Conservation (phyloP, 2,329 filamentous ascomycete species). For the Lomentospora prolificans region DNA sequence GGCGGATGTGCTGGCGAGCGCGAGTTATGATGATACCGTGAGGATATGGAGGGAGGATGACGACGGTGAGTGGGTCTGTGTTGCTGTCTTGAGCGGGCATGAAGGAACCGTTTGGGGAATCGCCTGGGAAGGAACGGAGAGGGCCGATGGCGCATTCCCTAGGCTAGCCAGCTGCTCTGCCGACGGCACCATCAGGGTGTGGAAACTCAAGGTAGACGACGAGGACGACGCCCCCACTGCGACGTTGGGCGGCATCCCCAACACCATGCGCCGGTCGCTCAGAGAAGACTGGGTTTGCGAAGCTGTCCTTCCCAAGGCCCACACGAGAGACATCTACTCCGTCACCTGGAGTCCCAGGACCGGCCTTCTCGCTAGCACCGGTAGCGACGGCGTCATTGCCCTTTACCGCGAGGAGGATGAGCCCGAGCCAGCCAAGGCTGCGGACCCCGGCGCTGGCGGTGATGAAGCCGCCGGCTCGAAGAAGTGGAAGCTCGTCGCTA, state of each 20-base stretch:
- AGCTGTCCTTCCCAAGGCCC: slow-evolving; percentile 60
- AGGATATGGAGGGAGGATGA: slow-evolving; percentile 81
- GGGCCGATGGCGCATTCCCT: slow-evolving; percentile 33
- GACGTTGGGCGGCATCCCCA: slow-evolving; percentile 60
- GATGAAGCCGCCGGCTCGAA: slow-evolving; percentile 21
- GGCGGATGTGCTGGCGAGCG: slow-evolving; percentile 70
- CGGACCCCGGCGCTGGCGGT: not conserved
- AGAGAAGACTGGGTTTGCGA: slow-evolving; percentile 81
- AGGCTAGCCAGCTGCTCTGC: slow-evolving; percentile 78
- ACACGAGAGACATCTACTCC: slow-evolving; percentile 76
- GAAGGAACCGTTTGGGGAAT: slow-evolving; percentile 82
- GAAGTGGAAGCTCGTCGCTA: slow-evolving; percentile 63
- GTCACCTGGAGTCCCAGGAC: slow-evolving; percentile 71
- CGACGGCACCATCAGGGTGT: slow-evolving; percentile 69
- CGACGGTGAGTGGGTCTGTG: slow-evolving; percentile 86
- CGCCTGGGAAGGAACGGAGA: slow-evolving; percentile 51
- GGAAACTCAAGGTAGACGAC: slow-evolving; percentile 52
- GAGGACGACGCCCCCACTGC: slow-evolving; percentile 22
- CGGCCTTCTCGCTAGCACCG: slow-evolving; percentile 76
- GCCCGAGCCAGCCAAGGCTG: slow-evolving; percentile 6
- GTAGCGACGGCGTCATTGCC: slow-evolving; percentile 74
- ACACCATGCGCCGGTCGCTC: slow-evolving; percentile 69
- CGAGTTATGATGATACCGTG: slow-evolving; percentile 91
- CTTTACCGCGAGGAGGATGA: slow-evolving; percentile 58
- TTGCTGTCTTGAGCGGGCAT: slow-evolving; percentile 72